Percentiles rank a stretch among this genome's conserved stretches.
Conservation (phyloP, 352 stramenopile genomes). For the Phytophthora melonis region DNA sequence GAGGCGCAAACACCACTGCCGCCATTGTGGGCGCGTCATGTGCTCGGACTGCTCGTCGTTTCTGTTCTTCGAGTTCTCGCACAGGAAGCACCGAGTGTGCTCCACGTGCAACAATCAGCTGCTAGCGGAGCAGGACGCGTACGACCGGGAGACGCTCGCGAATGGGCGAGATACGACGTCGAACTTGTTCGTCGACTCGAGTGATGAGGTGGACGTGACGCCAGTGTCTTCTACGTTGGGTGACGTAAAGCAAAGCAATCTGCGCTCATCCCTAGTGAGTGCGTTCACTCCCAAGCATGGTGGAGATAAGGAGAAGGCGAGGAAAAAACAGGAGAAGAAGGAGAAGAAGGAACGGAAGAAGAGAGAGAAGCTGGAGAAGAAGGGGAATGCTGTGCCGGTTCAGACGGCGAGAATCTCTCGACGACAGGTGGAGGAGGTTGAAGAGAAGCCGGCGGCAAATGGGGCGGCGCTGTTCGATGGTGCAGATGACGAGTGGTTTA, state of each 20-base stretch:
- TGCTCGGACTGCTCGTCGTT: constrained; percentile 82
- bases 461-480: constrained; percentile 52
- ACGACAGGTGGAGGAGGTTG: neutral
- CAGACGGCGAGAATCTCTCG: neutral
- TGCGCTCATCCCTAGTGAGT: constrained; percentile 18
- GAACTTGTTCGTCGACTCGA: constrained; percentile 25
- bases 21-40: constrained; percentile 78
- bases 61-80: constrained; percentile 64
- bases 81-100: constrained; percentile 77
- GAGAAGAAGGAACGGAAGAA: constrained; percentile 29
- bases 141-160: constrained; percentile 29
- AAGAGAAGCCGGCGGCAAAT: constrained; percentile 9
- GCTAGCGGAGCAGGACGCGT: constrained; percentile 34
- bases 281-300: constrained; percentile 16
- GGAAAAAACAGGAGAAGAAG: constrained; percentile 30
- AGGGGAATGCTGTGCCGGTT: neutral
- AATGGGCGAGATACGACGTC: constrained; percentile 1
- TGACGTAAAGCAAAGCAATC: constrained; percentile 6
- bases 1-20: constrained; percentile 81
- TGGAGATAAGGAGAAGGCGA: constrained; percentile 22
- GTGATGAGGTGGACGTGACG: constrained; percentile 13
- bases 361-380: constrained; percentile 24
- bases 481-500: constrained; percentile 73
- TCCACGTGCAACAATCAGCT: constrained; percentile 46
- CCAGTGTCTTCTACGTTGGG: constrained; percentile 11